Evolutionary conservation across 768 basidiomycete species (phyloP).

Genomic region (Auricularia cornea): DNA sequence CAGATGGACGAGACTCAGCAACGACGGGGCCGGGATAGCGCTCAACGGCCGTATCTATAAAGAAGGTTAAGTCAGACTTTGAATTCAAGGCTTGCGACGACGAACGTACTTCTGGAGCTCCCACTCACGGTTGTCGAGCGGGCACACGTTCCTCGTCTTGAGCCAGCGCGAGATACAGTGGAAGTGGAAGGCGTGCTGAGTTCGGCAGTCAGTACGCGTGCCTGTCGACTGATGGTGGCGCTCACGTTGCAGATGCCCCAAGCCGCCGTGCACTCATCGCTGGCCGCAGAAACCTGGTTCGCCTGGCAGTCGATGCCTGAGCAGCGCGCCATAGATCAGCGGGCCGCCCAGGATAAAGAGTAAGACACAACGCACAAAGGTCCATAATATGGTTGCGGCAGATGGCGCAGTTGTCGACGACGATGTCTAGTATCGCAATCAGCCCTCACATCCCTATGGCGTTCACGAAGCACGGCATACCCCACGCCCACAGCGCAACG

Average conservation of each 20-base stretch:
- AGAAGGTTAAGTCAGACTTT: background rate
- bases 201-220: background rate
- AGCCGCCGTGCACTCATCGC: constrained; percentile 94
- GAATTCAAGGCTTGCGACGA: background rate
- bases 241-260: constrained; percentile 98
- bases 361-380: constrained; percentile 63
- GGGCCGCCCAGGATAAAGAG: background rate
- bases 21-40: background rate
- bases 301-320: constrained; percentile 99
- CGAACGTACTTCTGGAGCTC: constrained; percentile 83
- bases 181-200: constrained; percentile 98
- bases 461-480: constrained; percentile 33
- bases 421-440: constrained; percentile 55
- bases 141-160: constrained; percentile 94
- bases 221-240: constrained; percentile 3
- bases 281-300: constrained; percentile 94
- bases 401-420: constrained; percentile 99
- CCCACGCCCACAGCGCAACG: constrained; percentile 98
- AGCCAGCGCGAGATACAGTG: constrained; percentile 99
- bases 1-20: background rate
- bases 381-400: constrained; percentile 99
- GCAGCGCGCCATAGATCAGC: constrained; percentile 5
- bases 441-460: constrained; percentile 3
- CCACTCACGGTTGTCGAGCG: constrained; percentile 94
- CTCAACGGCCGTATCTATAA: background rate